Base-by-base conservation (phyloP, 495 filamentous ascomycete genomes). In the Saxispiralis lemnorum region DNA sequence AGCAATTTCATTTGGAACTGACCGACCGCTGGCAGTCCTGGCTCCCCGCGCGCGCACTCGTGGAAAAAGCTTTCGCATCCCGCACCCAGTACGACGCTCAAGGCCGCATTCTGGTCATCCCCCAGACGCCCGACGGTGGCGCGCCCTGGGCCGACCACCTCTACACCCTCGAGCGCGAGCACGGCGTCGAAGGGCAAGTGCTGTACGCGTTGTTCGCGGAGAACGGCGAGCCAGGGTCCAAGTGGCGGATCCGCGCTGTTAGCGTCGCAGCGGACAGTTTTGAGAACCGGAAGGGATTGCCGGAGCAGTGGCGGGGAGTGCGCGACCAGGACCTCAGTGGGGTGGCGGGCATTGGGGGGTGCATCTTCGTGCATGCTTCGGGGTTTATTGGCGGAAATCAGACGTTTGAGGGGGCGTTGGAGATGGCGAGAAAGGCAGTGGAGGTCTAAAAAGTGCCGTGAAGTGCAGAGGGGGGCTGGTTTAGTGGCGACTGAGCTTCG, bases 201-300 rank as follows among this genome's bases (percentile, higher is more conserved):
- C 63, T 84, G n/a, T 96, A 94, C 60, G 88, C 92, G n/a, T 68
- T 96, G 1, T 97, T 95, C 64, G 77, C 84, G 1, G 92, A 97
- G 66, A 78, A 67, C 48, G 66, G 70, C 4, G 61, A 64, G 2
- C 68, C 73, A 38, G 81, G 70, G 24, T 63, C 78, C 39, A 88
- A 84, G 61, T 97, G 89, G 89, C 77, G 89, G 41, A 75, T 97
- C 44, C 88, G 95, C 60, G 77, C 79, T 45, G 89, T 96, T 11
- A 76, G 83, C 6, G 72, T 76, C 17, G 71, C 70, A 47, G 77
- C 79, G 59, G 76, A 80, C 48, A 87, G 83, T 44, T 97, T 96
- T 57, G 68, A 83, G 61, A 93, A 82, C 58, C 70, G 89, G 38
- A 93, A 89, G 63, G 75, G 84, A 28, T 65, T 97, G 47, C 92